Evolutionary conservation across 176 grass and related monocot species (phyloP).

Genomic region (Juncus inflexus): DNA sequence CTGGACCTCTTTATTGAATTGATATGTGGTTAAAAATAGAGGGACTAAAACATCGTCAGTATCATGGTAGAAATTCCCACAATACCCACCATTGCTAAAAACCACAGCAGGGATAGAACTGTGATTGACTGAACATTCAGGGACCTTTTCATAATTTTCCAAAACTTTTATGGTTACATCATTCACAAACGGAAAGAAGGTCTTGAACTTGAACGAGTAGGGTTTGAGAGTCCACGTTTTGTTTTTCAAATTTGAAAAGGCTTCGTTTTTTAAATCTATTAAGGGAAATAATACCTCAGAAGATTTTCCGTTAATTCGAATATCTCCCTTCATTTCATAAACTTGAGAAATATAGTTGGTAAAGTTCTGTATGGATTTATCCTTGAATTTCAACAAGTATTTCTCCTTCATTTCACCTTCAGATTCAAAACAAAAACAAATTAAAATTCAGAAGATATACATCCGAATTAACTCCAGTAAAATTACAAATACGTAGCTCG

Average conservation of each 20-base stretch:
- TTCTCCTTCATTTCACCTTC: too few relatives aligned
- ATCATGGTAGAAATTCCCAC: conserved; percentile 46
- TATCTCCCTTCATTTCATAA: conserved; percentile 46
- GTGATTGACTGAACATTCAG: conserved; percentile 20
- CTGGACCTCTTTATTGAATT: conserved; percentile 31
- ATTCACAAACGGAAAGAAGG: conserved; percentile 23
- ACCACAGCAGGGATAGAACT: conserved; percentile 40
- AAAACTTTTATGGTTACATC: conserved; percentile 17
- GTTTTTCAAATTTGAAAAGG: neutral
- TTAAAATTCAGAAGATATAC: too few relatives aligned
- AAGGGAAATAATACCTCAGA: conserved; percentile 27
- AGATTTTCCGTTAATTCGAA: conserved; percentile 35
- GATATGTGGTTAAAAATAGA: conserved; percentile 30
- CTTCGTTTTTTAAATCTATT: neutral
- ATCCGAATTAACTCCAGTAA: too few relatives aligned
- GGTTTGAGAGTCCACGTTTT: conserved; percentile 24
- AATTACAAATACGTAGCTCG: too few relatives aligned
- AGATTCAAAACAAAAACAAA: too few relatives aligned
- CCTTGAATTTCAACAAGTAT: too few relatives aligned
- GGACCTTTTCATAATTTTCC: neutral
- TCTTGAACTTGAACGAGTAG: conserved; percentile 39
- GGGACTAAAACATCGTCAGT: conserved; percentile 51
- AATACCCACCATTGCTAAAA: conserved; percentile 47
- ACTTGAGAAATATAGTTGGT: conserved; percentile 8
- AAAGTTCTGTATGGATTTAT: conserved; percentile 32